Evolutionary conservation across 164 flowering plant genomes (phyloP).

Genomic region (Warburgia ugandensis): DNA sequence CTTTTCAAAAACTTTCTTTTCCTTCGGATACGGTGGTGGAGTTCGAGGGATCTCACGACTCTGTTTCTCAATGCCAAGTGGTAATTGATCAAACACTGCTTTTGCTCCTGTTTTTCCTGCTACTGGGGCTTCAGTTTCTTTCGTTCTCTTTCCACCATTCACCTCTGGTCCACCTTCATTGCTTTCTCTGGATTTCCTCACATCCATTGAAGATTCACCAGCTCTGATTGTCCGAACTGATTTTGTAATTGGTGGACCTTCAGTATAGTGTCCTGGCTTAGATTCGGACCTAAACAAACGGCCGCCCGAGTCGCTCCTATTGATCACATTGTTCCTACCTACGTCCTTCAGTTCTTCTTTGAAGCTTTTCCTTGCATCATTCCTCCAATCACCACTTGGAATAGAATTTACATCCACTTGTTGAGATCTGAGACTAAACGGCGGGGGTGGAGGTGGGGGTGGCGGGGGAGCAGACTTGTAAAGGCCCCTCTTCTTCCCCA

Average conservation of each 20-base stretch:
- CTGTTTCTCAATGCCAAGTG: conserved; percentile 10
- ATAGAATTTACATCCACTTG: conserved; percentile 12
- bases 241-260: conserved; percentile 29
- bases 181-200: too few species aligned
- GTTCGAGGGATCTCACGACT: conserved; percentile 8
- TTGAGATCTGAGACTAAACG: conserved; percentile 15
- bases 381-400: too few species aligned
- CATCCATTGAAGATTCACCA: too few species aligned
- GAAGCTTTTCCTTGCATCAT: conserved; percentile 11
- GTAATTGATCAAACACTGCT: too few species aligned
- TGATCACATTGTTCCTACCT: too few species aligned
- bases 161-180: conserved; percentile 11
- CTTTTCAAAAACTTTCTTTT: conserved; percentile 22
- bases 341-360: conserved; percentile 22
- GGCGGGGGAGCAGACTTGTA: conserved; percentile 21
- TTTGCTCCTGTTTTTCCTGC: too few species aligned
- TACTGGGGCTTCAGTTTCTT: conserved; percentile 12
- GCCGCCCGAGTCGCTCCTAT: neutral
- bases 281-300: conserved; percentile 12
- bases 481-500: conserved; percentile 31
- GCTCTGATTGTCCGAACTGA: conserved; percentile 53
- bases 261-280: conserved; percentile 10
- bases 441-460: conserved; percentile 24
- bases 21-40: conserved; percentile 4
- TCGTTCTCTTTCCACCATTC: conserved; percentile 6